Conservation (phyloP, 2,329 filamentous ascomycete genomes). For the Monilinia fructicola region DNA sequence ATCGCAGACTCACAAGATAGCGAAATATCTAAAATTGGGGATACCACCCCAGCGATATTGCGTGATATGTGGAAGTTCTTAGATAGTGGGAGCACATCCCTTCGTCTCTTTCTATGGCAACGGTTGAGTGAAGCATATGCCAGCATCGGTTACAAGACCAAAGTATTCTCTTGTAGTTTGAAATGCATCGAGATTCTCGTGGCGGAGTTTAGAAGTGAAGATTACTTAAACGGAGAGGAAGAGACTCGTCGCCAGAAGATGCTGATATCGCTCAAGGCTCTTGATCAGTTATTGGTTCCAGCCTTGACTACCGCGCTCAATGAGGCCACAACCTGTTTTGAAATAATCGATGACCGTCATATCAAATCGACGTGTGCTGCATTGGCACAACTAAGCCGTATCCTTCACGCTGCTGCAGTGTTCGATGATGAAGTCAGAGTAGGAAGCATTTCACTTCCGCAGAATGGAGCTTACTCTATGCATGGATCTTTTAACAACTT, state of each 20-base stretch:
- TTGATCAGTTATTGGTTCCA: conserved; percentile 74
- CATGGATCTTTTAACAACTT: conserved; percentile 52
- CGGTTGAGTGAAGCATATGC: conserved; percentile 87
- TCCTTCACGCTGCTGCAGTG: conserved; percentile 77
- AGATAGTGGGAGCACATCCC: conserved; percentile 73
- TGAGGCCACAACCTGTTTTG: conserved; percentile 66
- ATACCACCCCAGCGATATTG: conserved; percentile 46
- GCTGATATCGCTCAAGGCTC: conserved; percentile 72
- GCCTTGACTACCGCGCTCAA: conserved; percentile 68
- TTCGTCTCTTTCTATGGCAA: conserved; percentile 86
- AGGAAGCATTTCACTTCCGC: conserved; percentile 64
- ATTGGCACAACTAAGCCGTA: conserved; percentile 66
- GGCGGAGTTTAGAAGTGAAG: conserved; percentile 62
- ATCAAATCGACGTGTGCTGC: conserved; percentile 70
- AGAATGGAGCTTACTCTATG: conserved; percentile 50
- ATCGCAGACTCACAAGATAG: conserved; percentile 23
- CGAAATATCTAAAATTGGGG: conserved; percentile 27
- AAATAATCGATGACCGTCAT: conserved; percentile 80
- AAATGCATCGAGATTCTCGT: conserved; percentile 83
- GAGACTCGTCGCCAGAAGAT: conserved; percentile 69
- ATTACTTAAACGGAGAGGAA: conserved; percentile 54
- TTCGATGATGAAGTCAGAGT: conserved; percentile 85
- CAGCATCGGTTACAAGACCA: conserved; percentile 79
- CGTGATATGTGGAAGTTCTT: conserved; percentile 85
- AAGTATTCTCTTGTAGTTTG: conserved; percentile 83